Base-by-base conservation (phyloP, 2,329 filamentous ascomycete genomes). In the Ophiostoma sp. region DNA sequence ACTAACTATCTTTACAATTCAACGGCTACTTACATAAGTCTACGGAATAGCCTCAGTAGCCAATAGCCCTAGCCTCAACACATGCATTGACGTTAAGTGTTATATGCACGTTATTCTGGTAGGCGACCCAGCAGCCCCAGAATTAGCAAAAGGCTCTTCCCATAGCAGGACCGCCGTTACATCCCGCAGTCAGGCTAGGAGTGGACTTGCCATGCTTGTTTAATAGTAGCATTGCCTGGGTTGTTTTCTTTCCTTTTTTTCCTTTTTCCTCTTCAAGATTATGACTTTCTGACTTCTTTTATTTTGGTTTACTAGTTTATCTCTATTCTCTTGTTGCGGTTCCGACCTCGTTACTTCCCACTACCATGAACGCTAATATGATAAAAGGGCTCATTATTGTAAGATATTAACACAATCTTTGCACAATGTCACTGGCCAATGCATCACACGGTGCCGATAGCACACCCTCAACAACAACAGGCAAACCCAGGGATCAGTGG, bases 131-230 rank as follows among this genome's bases (percentile, higher is more conserved):
- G 47, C 66, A 47, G 62, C 66, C 66, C 49, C 62, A 65, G 47
- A 64, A 64, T 58, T 60, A 52, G 66, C 66, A 67, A 49, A 67
- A 67, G 66, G 66, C 66, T 67, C 62, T 55, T 60, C 62, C 60
- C 66, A 60, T 58, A 64, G 27, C 27, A 27, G 40, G 66, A 47
- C 40, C 41, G 47, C 47, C 62, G 66, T 68, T 65, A 68, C 66
- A 67, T 68, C 66, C 66, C 66, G 66, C 62, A 45, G 14, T 11
- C 49, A 44, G 55, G 27, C 55, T 60, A 60, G 55, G 55, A 36
- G 55, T 60, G 55, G 55, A 18, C 11, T 38, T 27, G 27, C 27
- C 27, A 0, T 60, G 11, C 14, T 60, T 12, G 55, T n/a, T 11
- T 3, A 55, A 9, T 8, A 11, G 9, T 27, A 27, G 18, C 42